Evolutionary conservation across 768 basidiomycete species (phyloP), one percentile per base, ranked within the genome.

Genomic region (Holtermannia corniformis): DNA sequence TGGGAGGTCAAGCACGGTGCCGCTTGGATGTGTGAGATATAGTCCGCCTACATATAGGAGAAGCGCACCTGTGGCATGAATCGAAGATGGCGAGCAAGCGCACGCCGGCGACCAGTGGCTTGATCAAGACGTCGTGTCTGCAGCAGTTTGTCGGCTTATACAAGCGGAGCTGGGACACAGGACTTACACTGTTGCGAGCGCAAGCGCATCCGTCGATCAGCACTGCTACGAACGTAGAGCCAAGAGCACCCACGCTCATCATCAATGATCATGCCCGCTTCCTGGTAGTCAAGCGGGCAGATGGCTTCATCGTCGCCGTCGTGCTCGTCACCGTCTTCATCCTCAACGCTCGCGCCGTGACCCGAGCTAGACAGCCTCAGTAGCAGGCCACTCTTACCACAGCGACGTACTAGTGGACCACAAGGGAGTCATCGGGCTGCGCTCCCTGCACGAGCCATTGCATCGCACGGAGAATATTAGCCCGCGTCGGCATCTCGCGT

Each of bases 231-330:
- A 37, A 16, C 16, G 7, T 16, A 37, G 7, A 37, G 32, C 32
- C 32, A 37, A 37, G 25, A 20, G 14, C 20, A 40, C 48, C 37
- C 48, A 49, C 48, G 25, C 28, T 49, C 48, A 40, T 49, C 48
- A 23, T 49, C 48, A 19, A 19, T n/a, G 25, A 49, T 19, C 26
- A 49, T 28, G n/a, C 48, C 48, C 5, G 16, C 28, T 10, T 28
- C 48, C 24, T 49, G 5, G 28, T 27, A 49, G 48, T 49, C 48
- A 12, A 49, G 28, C 48, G 48, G 48, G 21, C 48, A 49, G 48
- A 49, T 49, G 12, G 48, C 48, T 37, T 49, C 48, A 28, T 49
- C 48, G 5, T n/a, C 4, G 26, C 37, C n/a, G 28, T 49, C 48
- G 5, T 23, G 14, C 28, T 49, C 48, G 22, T 49, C 48, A 19